Evolutionary conservation across 2,329 filamentous ascomycete genomes (phyloP), one percentile per base, ranked within the genome.

Genomic region (Fusarium aywerte): DNA sequence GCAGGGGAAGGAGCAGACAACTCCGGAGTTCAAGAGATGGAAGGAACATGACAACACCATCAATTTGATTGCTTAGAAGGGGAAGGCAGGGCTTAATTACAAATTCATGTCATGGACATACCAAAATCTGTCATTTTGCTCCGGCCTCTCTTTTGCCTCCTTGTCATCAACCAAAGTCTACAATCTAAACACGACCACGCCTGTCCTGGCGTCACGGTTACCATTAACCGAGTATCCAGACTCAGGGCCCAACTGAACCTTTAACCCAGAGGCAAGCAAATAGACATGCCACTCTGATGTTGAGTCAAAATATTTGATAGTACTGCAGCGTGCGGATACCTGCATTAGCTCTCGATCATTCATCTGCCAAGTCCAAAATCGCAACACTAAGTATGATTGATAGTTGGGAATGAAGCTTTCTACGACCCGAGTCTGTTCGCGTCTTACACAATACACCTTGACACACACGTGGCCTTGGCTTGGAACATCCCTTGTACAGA

Each of bases 151-250:
- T 48, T 25, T 36, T 36, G 12, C 45, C 44, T 48, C 31, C 21
- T 36, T 21, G 21, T 21, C 16, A 20, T 33, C 12, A 18, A 16
- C 20, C 23, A 23, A 40, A 18, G 38, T 40, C 48, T 44, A 31
- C 32, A 25, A 18, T 42, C 23, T 21, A 42, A 61, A 23, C 49
- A 27, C 20, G 33, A 39, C 38, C 33, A 35, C 15, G 18, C 10
- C 32, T 23, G 57, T 36, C 56, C 43, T 40, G 57, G 50, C 38
- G 23, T 31, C 38, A 53, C 61, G 55, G 65, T 50, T 53, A 58
- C 32, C 47, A 29, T 68, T 62, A 62, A 51, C 65, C 60, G 65
- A 62, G 31, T 50, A 31, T 32, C 23, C 32, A 44, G 38, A 31
- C 58, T 42, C 59, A 40, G 60, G 25, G 55, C 39, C 44, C 33